Evolutionary conservation across 1,139 yeast species (phyloP), one percentile per base, ranked within the genome.

Genomic region (Scheffersomyces titani): DNA sequence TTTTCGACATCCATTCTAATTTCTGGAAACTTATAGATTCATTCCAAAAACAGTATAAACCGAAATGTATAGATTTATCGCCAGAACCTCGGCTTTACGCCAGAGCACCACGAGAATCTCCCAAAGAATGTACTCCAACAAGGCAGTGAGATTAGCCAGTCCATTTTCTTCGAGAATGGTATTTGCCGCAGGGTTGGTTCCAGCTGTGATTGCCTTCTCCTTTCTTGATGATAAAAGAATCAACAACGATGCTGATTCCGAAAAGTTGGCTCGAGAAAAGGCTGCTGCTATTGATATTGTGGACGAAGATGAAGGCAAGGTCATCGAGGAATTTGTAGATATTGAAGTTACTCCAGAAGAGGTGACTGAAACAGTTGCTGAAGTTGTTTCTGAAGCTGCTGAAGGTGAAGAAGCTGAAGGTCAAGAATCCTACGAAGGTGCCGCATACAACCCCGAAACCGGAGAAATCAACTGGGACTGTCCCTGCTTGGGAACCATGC

Each of bases 381-480:
- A 61, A 13, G 45, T 18, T 24, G 55, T 50, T 19, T 46, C 51
- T 22, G 63, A 58, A 19, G 50, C 57, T 24, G 57, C 52, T 18
- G 64, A 59, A 36, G 61, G 54, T 11, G 63, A 55, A 20, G 65
- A 55, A 18, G 61, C 54, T 16, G 60, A 59, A 19, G 63, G 66
- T 36, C 80, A 73, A 60, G 73, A 78, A 58, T 68, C 61, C 53
- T 65, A 69, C 49, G 77, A 74, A 58, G 69, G 74, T 50, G 92
- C 92, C 50, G 98, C 99, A 2, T 94, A 87, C 76, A 87, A 94
- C 76, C 98, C 98, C 52, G 97, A 91, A 67, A 94, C 99, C 6
- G 99, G 99, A 47, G 99, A 94, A 73, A 96, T 96, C 75, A 94
- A 96, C 85, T 96, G 99, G 99, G 99, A 96, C 70, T 96, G 99